Evolutionary conservation across 2,329 filamentous ascomycete genomes (phyloP).

Genomic region (Intubia oerlemansii): DNA sequence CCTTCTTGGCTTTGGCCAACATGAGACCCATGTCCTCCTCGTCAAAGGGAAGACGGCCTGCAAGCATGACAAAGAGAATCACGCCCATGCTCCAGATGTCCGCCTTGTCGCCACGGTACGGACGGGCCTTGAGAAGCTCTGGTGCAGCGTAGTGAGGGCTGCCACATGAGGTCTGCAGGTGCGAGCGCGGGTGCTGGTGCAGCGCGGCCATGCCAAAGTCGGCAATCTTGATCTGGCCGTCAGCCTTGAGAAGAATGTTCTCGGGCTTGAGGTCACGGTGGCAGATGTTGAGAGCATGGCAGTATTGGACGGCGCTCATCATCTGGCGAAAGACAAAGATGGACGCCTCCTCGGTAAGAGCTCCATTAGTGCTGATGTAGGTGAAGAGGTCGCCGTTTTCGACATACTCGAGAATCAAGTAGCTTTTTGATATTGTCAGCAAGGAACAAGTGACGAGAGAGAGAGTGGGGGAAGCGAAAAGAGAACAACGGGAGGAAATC

Average conservation of each 20-base stretch:
- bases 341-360: constrained; percentile 59
- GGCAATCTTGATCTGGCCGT: constrained; percentile 71
- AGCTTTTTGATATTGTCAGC: constrained; percentile 28
- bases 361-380: constrained; percentile 55
- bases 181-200: constrained; percentile 56
- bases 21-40: constrained; percentile 40
- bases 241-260: constrained; percentile 69
- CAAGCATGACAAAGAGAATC: constrained; percentile 72
- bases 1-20: constrained; percentile 36
- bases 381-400: constrained; percentile 63
- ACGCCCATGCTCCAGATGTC: constrained; percentile 93
- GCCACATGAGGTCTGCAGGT: constrained; percentile 75
- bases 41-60: constrained; percentile 68
- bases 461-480: too few relatives aligned
- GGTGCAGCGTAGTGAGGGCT: constrained; percentile 95
- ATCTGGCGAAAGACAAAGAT: constrained; percentile 83
- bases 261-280: constrained; percentile 94
- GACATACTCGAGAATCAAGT: constrained; percentile 85
- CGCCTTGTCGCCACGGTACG: constrained; percentile 66
- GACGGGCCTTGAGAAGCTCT: constrained; percentile 58
- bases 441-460: too few relatives aligned
- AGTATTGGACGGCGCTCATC: constrained; percentile 77
- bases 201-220: constrained; percentile 97
- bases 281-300: constrained; percentile 85
- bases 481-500: not conserved